phyloP scores from a whole-genome alignment of 768 basidiomycete genomes.

The Asterophora lycoperdoides region DNA sequence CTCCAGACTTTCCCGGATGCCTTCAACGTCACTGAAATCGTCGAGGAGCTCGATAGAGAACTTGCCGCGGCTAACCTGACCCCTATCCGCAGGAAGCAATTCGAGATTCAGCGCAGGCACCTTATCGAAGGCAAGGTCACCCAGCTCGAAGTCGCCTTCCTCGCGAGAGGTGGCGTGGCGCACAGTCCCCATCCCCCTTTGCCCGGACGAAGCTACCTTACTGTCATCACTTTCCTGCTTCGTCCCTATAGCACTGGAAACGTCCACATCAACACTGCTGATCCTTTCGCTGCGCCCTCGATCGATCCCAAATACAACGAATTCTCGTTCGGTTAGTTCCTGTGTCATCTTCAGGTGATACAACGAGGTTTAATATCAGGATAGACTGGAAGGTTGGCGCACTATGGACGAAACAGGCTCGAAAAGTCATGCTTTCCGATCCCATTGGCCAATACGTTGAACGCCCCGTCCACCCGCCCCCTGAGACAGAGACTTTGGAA shows the following conservation, averaged over 20 bases:
- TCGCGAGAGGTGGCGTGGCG: conserved; percentile 10
- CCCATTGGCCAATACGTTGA: conserved; percentile 13
- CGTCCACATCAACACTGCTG: conserved; percentile 18
- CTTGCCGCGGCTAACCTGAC: conserved; percentile 7
- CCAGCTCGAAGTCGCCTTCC: conserved; percentile 10
- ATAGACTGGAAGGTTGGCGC: conserved; percentile 13
- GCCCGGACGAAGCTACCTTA: conserved; percentile 14
- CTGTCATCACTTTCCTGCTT: conserved; percentile 12
- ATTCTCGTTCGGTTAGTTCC: conserved; percentile 9
- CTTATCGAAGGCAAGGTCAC: conserved; percentile 14
- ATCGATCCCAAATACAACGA: conserved; percentile 17
- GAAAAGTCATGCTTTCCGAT: conserved; percentile 8
- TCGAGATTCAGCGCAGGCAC: conserved; percentile 12
- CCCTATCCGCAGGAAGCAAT: conserved; percentile 14
- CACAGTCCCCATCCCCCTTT: conserved; percentile 8
- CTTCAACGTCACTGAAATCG: conserved; percentile 12
- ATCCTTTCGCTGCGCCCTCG: conserved; percentile 16
- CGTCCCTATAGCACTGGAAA: conserved; percentile 16
- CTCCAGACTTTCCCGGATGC: conserved; percentile 15
- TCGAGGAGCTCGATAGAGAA: conserved; percentile 10
- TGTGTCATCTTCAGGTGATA: background rate
- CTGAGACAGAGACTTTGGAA: conserved; percentile 11
- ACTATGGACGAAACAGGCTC: conserved; percentile 6
- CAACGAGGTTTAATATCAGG: background rate
- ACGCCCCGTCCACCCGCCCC: conserved; percentile 7